Conservation (phyloP, 441 rosid species). For the Breynia disticha region DNA sequence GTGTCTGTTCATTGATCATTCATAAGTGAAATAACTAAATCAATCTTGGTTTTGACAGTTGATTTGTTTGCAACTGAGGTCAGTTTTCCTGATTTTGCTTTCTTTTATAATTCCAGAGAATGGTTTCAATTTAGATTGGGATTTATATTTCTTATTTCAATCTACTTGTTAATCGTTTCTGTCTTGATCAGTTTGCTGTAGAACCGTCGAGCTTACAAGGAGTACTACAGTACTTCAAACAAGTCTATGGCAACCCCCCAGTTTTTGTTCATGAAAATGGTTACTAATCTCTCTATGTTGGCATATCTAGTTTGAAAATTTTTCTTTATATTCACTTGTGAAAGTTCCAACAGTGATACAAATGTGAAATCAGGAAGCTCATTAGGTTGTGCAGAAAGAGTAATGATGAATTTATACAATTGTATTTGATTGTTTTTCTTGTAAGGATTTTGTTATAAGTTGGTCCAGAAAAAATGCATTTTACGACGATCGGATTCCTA, state of each 20-base stretch:
- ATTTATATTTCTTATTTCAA: too few species aligned
- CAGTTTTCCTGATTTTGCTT: background rate
- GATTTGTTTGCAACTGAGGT: background rate
- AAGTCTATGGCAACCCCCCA: slow-evolving; percentile 54
- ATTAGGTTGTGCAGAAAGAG: too few species aligned
- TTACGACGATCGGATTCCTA: too few species aligned
- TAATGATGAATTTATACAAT: too few species aligned
- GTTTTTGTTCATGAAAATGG: slow-evolving; percentile 71
- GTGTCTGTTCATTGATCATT: background rate
- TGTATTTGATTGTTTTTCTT: too few species aligned
- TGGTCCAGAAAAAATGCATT: too few species aligned
- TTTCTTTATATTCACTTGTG: background rate
- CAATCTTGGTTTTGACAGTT: background rate
- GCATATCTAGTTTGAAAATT: too few species aligned
- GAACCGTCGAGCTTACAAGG: slow-evolving; percentile 39
- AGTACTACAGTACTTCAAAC: slow-evolving; percentile 44
- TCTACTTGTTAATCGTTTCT: slow-evolving; percentile 2
- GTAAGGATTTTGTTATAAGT: too few species aligned
- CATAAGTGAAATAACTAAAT: background rate
- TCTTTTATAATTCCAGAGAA: background rate
- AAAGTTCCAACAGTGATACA: too few species aligned
- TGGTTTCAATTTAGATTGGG: background rate
- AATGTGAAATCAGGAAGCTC: too few species aligned
- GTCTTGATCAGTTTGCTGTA: slow-evolving; percentile 26
- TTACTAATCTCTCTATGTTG: slow-evolving; percentile 13